Conservation (phyloP, 2,329 filamentous ascomycete genomes). For the Bipolaris oryzae region DNA sequence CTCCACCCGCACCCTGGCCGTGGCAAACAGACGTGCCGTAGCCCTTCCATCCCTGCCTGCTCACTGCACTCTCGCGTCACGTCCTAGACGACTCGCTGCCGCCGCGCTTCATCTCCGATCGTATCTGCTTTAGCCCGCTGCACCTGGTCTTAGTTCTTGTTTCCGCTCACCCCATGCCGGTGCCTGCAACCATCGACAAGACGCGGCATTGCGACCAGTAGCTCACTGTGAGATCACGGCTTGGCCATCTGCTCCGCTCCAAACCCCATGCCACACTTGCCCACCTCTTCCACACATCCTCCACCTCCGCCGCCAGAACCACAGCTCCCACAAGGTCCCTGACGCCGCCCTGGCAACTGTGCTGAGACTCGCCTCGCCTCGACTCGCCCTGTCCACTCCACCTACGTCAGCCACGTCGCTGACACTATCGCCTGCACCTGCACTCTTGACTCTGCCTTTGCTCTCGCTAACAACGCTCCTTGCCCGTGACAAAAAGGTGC, state of each 20-base stretch:
- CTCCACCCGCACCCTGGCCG: conserved; percentile 20
- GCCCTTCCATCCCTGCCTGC: conserved; percentile 18
- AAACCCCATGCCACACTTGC: conserved; percentile 34
- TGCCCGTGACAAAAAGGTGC: neutral
- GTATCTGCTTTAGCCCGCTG: conserved; percentile 37
- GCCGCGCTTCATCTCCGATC: conserved; percentile 49
- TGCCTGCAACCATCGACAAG: conserved; percentile 27
- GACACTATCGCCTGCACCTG: neutral
- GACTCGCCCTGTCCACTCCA: no score
- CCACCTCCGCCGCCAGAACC: conserved; percentile 11
- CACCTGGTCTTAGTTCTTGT: conserved; percentile 26
- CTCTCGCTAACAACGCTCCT: neutral
- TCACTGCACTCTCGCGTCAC: conserved; percentile 31
- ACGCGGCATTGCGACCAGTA: conserved; percentile 29
- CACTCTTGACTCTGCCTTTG: no score
- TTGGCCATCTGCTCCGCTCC: conserved; percentile 25
- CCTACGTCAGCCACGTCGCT: conserved; percentile 33
- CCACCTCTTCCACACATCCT: conserved; percentile 23
- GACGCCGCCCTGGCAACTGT: conserved; percentile 15
- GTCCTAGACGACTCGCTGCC: conserved; percentile 35
- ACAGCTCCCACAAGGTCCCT: conserved; percentile 25
- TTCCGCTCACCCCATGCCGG: conserved; percentile 38
- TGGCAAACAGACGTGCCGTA: conserved; percentile 29
- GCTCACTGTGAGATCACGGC: conserved; percentile 39
- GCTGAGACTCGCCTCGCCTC: neutral